phyloP scores from a whole-genome alignment of 2,329 filamentous ascomycete genomes.

The Paracorniculantispora psalliotae region DNA sequence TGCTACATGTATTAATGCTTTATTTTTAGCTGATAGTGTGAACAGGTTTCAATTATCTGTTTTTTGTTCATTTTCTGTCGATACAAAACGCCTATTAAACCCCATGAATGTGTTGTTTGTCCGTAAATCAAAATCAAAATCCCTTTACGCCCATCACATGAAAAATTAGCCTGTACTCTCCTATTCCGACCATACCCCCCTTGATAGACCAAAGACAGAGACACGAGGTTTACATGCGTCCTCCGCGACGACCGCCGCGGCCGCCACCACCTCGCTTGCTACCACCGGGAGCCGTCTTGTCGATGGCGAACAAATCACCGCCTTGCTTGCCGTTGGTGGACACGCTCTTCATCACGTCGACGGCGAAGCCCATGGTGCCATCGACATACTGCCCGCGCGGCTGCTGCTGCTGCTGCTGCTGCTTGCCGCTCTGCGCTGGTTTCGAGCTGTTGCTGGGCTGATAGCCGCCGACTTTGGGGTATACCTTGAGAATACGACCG shows the following conservation, averaged over 20 bases:
- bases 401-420: slow-evolving; percentile 26
- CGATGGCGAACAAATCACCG: slow-evolving; percentile 46
- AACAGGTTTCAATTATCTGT: no score
- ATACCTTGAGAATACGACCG: slow-evolving; percentile 68
- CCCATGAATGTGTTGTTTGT: no score
- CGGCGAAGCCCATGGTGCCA: slow-evolving; percentile 46
- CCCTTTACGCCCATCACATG: no score
- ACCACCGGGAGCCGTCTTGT: slow-evolving; percentile 33
- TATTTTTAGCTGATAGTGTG: no score
- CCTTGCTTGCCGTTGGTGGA: slow-evolving; percentile 16
- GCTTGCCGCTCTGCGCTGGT: slow-evolving; percentile 13
- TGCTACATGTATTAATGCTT: no score
- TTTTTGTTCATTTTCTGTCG: no score
- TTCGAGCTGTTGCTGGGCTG: slow-evolving; percentile 17
- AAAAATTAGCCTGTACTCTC: no score
- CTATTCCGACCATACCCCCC: no score
- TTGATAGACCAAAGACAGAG: no score
- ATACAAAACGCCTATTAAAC: no score
- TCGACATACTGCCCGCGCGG: slow-evolving; percentile 41
- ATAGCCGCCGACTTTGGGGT: slow-evolving; percentile 54
- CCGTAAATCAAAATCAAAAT: no score
- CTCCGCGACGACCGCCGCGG: slow-evolving; percentile 16
- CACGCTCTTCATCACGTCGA: slow-evolving; percentile 41
- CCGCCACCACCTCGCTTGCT: slow-evolving; percentile 19
- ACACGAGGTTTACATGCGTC: background rate